Evolutionary conservation across 768 basidiomycete genomes (phyloP), one percentile per base, ranked within the genome.

Genomic region (Chalciporus pseudorubinellus): DNA sequence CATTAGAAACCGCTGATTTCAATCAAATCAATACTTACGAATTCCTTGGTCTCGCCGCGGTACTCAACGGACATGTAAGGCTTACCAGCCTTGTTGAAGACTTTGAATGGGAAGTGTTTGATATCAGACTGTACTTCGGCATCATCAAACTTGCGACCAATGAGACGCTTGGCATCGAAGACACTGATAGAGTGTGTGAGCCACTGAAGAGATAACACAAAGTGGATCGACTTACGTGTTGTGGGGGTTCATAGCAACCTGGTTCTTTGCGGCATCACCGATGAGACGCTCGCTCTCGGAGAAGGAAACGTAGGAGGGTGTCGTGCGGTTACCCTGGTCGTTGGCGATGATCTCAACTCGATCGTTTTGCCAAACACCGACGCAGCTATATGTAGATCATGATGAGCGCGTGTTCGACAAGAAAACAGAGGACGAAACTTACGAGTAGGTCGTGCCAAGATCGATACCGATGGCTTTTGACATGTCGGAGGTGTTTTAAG

Each of bases 351-450:
- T 97, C 77, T 97, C 95, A 59, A 97, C 95, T 70, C 95, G 91
- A 78, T 98, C 95, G 67, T 97, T 94, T 81, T 95, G 92, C 94
- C 95, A 98, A 57, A 98, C 95, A 81, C 91, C 95, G 64, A 98
- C 95, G 73, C 95, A 98, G n/a, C 91, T 94, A 70, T 24, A 53
- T 48, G 66, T 41, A 55, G 50, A 33, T 50, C 31, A 33, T 39
- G 43, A 39, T 53, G 40, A 50, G 21, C 41, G 59, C 24, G 50
- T 42, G 59, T n/a, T n/a, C 38, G 4, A 4, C 7, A 12, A 12
- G 16, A 29, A 26, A 29, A 12, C 12, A 22, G 10, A 36, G 41
- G 46, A 28, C 22, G 16, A 18, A 11, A 79, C 87, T 59, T 68
- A 91, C 89, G 89, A 92, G 80, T 92, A 92, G 46, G 94, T 97